Percentiles rank a stretch among this genome's conserved stretches.
Conservation (phyloP, 495 filamentous ascomycete species). For the Cudoniella acicularis region DNA sequence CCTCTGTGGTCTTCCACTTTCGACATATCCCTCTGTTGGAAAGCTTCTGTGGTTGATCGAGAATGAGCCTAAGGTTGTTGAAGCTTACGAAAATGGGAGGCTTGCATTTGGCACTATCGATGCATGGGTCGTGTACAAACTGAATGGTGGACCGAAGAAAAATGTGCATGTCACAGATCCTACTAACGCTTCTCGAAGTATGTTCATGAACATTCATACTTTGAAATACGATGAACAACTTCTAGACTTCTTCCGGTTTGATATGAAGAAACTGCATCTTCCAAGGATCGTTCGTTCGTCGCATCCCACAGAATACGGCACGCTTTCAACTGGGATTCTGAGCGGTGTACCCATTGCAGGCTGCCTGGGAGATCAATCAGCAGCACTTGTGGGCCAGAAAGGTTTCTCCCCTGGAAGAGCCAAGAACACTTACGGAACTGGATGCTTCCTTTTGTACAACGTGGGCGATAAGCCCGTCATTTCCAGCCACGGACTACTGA, state of each 20-base stretch:
- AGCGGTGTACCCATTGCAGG: slow-evolving; percentile 74
- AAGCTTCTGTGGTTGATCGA: slow-evolving; percentile 84
- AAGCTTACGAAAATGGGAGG: slow-evolving; percentile 73
- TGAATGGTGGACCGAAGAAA: slow-evolving; percentile 72
- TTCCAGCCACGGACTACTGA: slow-evolving; percentile 80
- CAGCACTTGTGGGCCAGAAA: slow-evolving; percentile 86
- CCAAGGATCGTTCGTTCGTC: slow-evolving; percentile 85
- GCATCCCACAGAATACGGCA: slow-evolving; percentile 69
- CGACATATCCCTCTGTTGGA: slow-evolving; percentile 90
- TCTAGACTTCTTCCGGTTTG: slow-evolving; percentile 78
- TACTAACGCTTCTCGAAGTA: slow-evolving; percentile 90
- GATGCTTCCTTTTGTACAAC: slow-evolving; percentile 92
- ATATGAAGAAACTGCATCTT: slow-evolving; percentile 67
- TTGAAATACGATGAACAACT: slow-evolving; percentile 79
- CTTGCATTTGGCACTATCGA: slow-evolving; percentile 89
- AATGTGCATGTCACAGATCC: slow-evolving; percentile 79
- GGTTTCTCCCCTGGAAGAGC: slow-evolving; percentile 81
- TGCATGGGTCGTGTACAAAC: slow-evolving; percentile 81
- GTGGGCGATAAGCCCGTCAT: slow-evolving; percentile 87
- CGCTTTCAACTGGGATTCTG: slow-evolving; percentile 60
- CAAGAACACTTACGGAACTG: slow-evolving; percentile 95
- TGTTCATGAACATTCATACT: slow-evolving; percentile 92
- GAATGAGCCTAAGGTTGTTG: slow-evolving; percentile 65
- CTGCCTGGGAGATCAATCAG: slow-evolving; percentile 88
- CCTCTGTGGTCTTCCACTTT: slow-evolving; percentile 83